These are phyloP conservation scores for Cercophora newfieldiana DNA, from an alignment of 495 filamentous ascomycete species.

Conservation along the genomic window DNA sequence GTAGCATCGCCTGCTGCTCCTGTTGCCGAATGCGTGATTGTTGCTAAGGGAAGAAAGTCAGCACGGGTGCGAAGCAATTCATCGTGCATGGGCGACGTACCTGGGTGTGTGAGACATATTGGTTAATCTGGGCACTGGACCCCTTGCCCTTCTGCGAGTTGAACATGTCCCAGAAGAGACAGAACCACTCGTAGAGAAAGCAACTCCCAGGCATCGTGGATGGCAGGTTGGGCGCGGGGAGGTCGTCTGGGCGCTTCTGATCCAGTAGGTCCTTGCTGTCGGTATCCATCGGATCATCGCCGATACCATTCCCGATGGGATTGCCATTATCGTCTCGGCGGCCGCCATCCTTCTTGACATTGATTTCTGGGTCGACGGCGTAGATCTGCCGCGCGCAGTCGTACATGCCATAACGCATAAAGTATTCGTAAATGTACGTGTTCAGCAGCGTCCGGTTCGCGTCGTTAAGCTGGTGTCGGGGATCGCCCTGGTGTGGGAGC, in stretches of 20 bases:
- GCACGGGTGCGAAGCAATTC: constrained; percentile 7
- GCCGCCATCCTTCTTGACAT: constrained; percentile 55
- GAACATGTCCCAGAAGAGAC: constrained; percentile 94
- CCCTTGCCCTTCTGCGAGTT: constrained; percentile 68
- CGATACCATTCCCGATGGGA: constrained; percentile 66
- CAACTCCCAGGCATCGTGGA: constrained; percentile 66
- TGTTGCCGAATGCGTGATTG: constrained; percentile 66
- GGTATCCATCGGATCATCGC: constrained; percentile 78
- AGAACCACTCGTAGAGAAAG: constrained; percentile 94
- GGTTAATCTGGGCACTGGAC: constrained; percentile 53
- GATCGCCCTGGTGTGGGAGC: constrained; percentile 36
- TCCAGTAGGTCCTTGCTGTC: constrained; percentile 76
- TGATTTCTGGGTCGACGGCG: constrained; percentile 59
- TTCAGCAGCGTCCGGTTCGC: constrained; percentile 62
- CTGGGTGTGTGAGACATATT: constrained; percentile 80
- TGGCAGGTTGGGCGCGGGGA: constrained; percentile 72
- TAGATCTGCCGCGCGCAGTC: constrained; percentile 75
- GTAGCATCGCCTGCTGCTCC: constrained; percentile 68
- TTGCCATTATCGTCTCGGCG: constrained; percentile 64
- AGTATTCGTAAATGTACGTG: constrained; percentile 97
- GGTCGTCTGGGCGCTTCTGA: constrained; percentile 70
- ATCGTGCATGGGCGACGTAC: constrained; percentile 46
- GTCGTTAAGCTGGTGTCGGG: constrained; percentile 34
- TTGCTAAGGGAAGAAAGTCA: constrained; percentile 44
- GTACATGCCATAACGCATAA: constrained; percentile 77